phyloP scores from a whole-genome alignment of 2,329 filamentous ascomycete genomes.

The Berkeleyomyces rouxiae region DNA sequence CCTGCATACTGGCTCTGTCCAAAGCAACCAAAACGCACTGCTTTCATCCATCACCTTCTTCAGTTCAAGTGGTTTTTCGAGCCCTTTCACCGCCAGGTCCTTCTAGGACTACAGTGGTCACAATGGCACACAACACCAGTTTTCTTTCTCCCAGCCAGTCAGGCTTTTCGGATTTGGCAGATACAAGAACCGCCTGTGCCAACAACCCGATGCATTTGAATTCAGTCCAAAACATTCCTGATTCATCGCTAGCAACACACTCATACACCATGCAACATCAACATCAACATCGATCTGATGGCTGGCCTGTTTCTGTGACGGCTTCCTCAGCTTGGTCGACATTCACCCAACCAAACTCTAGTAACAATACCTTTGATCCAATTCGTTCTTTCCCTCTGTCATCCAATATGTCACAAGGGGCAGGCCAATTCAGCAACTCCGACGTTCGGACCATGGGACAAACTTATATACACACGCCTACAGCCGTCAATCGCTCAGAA shows the following conservation, averaged over 20 bases:
- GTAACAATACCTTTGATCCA: neutral
- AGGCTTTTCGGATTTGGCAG: neutral
- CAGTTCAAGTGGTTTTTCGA: neutral
- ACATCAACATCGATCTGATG: neutral
- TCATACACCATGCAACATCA: neutral
- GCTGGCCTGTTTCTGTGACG: neutral
- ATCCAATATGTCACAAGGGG: neutral
- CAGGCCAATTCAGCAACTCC: neutral
- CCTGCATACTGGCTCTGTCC: neutral
- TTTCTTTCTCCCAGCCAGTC: neutral
- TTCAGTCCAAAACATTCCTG: neutral
- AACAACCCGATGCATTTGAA: neutral
- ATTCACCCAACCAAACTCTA: neutral
- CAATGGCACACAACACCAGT: neutral
- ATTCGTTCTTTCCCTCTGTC: neutral
- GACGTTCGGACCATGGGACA: neutral
- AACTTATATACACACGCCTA: neutral
- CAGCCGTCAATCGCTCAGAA: neutral
- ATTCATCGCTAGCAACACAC: neutral
- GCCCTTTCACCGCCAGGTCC: neutral
- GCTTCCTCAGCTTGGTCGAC: neutral
- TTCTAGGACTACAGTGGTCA: neutral
- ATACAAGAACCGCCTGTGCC: neutral
- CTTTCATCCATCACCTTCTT: no score
- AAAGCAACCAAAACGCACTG: neutral